These are phyloP conservation scores for Sutorius australiensis DNA, from an alignment of 768 basidiomycete species.

Conservation along the genomic window DNA sequence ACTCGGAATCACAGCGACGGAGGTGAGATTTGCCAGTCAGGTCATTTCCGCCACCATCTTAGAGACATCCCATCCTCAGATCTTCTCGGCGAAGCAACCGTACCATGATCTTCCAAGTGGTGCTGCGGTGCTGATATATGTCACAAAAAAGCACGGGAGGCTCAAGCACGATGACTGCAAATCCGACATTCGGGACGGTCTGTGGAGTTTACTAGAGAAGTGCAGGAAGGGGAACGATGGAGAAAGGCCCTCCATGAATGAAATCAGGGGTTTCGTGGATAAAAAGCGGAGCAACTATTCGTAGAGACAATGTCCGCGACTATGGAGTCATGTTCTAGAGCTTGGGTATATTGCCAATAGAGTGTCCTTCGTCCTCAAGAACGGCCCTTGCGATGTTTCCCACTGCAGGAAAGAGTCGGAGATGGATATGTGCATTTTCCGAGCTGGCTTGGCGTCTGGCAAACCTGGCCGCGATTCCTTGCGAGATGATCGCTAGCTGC, in stretches of 20 bases:
- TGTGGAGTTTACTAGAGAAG: slow-evolving; percentile 19
- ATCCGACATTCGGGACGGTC: slow-evolving; percentile 11
- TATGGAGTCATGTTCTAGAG: slow-evolving; percentile 16
- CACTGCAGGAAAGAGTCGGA: slow-evolving; percentile 50
- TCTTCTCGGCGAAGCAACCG: slow-evolving; percentile 23
- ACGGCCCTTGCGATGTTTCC: slow-evolving; percentile 60
- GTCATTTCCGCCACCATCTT: background rate
- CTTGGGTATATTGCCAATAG: slow-evolving; percentile 22
- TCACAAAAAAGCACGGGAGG: slow-evolving; percentile 7
- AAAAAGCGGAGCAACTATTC: slow-evolving; percentile 18
- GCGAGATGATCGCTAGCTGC: slow-evolving; percentile 75
- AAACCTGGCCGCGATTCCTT: slow-evolving; percentile 86
- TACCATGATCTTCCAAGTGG: slow-evolving; percentile 17
- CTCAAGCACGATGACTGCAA: slow-evolving; percentile 20
- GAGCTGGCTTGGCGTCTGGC: slow-evolving; percentile 89
- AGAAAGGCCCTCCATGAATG: slow-evolving; percentile 14
- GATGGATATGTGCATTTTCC: slow-evolving; percentile 56
- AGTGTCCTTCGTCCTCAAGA: slow-evolving; percentile 51
- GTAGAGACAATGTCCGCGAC: background rate
- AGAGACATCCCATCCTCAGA: slow-evolving; percentile 5
- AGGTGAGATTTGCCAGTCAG: slow-evolving; percentile 20
- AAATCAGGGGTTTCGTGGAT: slow-evolving; percentile 15
- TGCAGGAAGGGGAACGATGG: slow-evolving; percentile 16
- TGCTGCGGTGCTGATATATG: slow-evolving; percentile 16
- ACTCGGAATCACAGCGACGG: slow-evolving; percentile 34